Percentiles rank a stretch among this genome's conserved stretches.
These are phyloP conservation scores for Sporodiniella umbellata DNA, from an alignment of 371 early-diverging fungal genomes.

Conservation along the genomic window DNA sequence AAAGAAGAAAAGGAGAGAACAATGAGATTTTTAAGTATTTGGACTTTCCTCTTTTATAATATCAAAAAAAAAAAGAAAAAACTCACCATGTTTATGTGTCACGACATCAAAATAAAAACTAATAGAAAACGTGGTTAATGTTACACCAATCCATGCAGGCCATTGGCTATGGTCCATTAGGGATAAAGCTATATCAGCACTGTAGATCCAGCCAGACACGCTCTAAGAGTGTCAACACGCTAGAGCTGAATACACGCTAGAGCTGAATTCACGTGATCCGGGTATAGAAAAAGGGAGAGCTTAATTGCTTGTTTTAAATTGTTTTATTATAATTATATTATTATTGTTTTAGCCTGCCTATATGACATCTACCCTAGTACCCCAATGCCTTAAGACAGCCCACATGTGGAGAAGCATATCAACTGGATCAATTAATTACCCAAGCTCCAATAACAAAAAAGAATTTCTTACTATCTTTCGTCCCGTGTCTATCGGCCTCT, in stretches of 20 bases:
- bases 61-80: too few species aligned
- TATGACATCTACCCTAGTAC: too few species aligned
- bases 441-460: background rate
- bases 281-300: too few species aligned
- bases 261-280: background rate
- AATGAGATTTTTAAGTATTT: background rate
- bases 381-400: too few species aligned
- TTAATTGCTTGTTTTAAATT: background rate
- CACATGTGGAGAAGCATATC: too few species aligned
- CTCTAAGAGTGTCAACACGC: too few species aligned
- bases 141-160: background rate
- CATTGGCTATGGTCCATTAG: background rate
- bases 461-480: too few species aligned
- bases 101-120: background rate
- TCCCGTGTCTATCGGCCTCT: too few species aligned
- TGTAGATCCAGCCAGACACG: background rate
- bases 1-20: background rate
- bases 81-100: background rate
- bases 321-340: background rate
- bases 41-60: background rate
- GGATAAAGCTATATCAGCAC: background rate
- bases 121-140: constrained; percentile 2
- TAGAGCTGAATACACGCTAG: too few species aligned
- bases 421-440: background rate
- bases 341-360: background rate